phyloP scores from a whole-genome alignment of 2,329 filamentous ascomycete species.

The Scedosporium aurantiacum region DNA sequence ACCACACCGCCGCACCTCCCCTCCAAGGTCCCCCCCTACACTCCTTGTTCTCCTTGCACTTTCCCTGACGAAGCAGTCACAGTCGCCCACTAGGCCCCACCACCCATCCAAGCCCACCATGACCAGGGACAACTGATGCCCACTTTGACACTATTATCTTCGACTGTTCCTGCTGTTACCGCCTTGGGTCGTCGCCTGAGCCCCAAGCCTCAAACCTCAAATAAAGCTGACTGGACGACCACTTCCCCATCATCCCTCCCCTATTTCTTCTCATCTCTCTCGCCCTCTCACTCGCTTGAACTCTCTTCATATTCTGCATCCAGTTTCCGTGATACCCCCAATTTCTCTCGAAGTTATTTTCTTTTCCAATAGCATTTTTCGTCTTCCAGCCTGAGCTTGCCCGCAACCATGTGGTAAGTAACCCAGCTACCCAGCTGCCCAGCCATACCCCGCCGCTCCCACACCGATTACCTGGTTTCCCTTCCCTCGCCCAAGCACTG shows the following conservation, averaged over 20 bases:
- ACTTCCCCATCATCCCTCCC: slow-evolving; percentile 2
- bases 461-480: neutral
- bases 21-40: neutral
- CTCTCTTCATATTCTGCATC: neutral
- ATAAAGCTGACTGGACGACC: slow-evolving; percentile 6
- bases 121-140: neutral
- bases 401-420: slow-evolving; percentile 13
- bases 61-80: neutral
- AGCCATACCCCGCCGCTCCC: slow-evolving; percentile 1
- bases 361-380: slow-evolving; percentile 3
- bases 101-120: neutral
- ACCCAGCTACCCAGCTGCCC: neutral
- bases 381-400: slow-evolving; percentile 1
- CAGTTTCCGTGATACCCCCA: slow-evolving; percentile 1
- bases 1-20: neutral
- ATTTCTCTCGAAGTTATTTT: slow-evolving; percentile 6
- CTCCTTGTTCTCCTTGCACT: neutral
- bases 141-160: slow-evolving; percentile 1
- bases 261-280: neutral
- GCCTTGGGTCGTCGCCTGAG: neutral
- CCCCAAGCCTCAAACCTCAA: slow-evolving; percentile 7
- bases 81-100: neutral
- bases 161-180: slow-evolving; percentile 2
- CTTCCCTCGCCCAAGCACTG: neutral
- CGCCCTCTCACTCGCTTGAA: neutral